Evolutionary conservation across 2,329 filamentous ascomycete species (phyloP).

Genomic region (Grosmannia huntii): DNA sequence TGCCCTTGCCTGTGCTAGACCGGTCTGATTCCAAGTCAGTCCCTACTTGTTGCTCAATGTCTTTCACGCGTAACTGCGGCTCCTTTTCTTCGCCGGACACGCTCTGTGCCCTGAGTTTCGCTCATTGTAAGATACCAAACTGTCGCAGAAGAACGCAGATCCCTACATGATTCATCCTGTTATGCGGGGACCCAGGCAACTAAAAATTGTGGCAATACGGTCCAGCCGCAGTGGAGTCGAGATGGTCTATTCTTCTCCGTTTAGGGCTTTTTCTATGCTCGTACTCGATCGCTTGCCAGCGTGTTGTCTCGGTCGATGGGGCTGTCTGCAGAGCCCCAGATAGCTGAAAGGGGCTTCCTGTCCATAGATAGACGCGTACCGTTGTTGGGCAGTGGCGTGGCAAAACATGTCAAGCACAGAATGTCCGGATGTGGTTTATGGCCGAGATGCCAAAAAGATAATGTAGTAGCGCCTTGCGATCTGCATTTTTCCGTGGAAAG

Average conservation of each 20-base stretch:
- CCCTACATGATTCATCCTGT: neutral
- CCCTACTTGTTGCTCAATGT: neutral
- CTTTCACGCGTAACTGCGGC: neutral
- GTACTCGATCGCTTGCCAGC: neutral
- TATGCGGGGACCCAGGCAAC: neutral
- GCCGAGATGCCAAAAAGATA: neutral
- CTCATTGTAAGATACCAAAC: neutral
- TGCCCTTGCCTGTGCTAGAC: no score
- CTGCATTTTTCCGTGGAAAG: neutral
- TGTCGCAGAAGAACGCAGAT: neutral
- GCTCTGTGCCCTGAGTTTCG: neutral
- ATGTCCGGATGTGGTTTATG: neutral
- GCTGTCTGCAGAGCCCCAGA: neutral
- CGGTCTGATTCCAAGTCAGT: neutral
- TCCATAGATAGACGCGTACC: neutral
- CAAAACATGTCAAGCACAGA: neutral
- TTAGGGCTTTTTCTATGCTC: neutral
- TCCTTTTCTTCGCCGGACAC: neutral
- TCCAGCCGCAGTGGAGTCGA: slow-evolving; percentile 1
- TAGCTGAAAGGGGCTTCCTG: no score
- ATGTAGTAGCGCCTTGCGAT: neutral
- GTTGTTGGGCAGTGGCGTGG: neutral
- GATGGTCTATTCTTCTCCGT: neutral
- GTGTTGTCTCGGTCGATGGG: neutral
- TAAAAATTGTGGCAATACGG: neutral